Evolutionary conservation across 305 asterid genomes (phyloP), one percentile per base, ranked within the genome.

Genomic region (Solanum hybrid): DNA sequence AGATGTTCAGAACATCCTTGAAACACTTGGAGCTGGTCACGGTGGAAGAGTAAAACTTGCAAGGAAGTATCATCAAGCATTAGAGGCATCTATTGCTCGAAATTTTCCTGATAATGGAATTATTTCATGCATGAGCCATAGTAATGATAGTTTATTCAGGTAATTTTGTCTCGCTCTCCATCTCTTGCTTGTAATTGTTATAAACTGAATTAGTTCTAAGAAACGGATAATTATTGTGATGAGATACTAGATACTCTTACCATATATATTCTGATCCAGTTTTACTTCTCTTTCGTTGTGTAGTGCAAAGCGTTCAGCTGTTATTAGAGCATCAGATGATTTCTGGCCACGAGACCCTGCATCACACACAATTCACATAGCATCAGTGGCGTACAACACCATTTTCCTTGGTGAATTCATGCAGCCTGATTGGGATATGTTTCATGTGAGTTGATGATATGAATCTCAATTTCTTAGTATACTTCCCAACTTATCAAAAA

Each of bases 371-470:
- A 97, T 97, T 75, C 98, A 97, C 92, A 93, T 97, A 90, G 99
- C 98, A 88, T 97, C 99, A n/a, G 99, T 97, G 85, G 98, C 99
- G 38, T 97, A 95, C 79, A 96, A 97, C 91, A 96, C 98, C 84
- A 32, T 97, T 79, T 97, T 97, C 89, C 92, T 96, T 1, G 99
- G 99, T 72, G 99, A 97, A 93, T 97, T 97, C 90, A 95, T 97
- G 99, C 99, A 96, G 94, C 99, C 99, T 8, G 99, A 97, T 93
- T 96, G 99, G 99, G 99, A 97, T 80, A 97, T 97, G 99, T 96
- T 97, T 89, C 99, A 97, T 84, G 99, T 97, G 92, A 95, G 97
- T 89, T 37, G 60, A 90, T 37, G 69, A 78, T 60, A 24, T 31
- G 22, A 85, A 46, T 79, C 64, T 81, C 80, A n/a, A 14, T 87